Percentiles rank a stretch among this genome's conserved stretches.
These are phyloP conservation scores for Leptographium lundbergii DNA, from an alignment of 2,329 filamentous ascomycete genomes.

Conservation along the genomic window DNA sequence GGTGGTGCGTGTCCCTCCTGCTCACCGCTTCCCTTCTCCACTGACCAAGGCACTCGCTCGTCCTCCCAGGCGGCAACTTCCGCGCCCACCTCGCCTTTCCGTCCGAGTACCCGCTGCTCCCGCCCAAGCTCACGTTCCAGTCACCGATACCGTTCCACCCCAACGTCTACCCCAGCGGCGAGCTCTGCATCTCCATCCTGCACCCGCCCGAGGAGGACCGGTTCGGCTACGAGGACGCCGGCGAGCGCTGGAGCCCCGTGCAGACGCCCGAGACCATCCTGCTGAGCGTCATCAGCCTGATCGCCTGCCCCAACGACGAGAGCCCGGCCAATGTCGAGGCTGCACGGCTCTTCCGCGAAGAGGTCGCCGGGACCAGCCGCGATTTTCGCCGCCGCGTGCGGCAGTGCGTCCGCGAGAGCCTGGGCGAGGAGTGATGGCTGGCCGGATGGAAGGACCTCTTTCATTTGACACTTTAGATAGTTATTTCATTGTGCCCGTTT, in stretches of 20 bases:
- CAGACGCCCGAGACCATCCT: slow-evolving; percentile 93
- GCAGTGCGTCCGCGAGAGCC: slow-evolving; percentile 66
- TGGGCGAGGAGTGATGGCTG: slow-evolving; percentile 50
- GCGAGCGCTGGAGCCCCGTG: slow-evolving; percentile 88
- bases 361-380: slow-evolving; percentile 44
- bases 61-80: slow-evolving; percentile 69
- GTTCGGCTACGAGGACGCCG: slow-evolving; percentile 82
- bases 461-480: too few species aligned
- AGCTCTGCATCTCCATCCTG: slow-evolving; percentile 93
- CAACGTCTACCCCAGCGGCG: slow-evolving; percentile 79
- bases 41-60: not conserved
- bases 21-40: not conserved
- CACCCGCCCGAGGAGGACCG: slow-evolving; percentile 91
- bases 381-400: slow-evolving; percentile 72
- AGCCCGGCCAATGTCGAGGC: slow-evolving; percentile 92
- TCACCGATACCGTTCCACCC: slow-evolving; percentile 80
- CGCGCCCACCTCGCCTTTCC: slow-evolving; percentile 77
- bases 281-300: slow-evolving; percentile 81
- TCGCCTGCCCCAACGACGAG: slow-evolving; percentile 88
- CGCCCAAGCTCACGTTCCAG: slow-evolving; percentile 80
- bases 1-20: slow-evolving; percentile 48
- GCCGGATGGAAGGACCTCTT: not conserved
- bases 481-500: too few species aligned
- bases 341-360: slow-evolving; percentile 74
- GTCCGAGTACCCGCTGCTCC: slow-evolving; percentile 70